Percentiles rank a stretch among this genome's conserved stretches.
Evolutionary conservation across 2,329 filamentous ascomycete species (phyloP).

Genomic region (Xylariaceae sp.): DNA sequence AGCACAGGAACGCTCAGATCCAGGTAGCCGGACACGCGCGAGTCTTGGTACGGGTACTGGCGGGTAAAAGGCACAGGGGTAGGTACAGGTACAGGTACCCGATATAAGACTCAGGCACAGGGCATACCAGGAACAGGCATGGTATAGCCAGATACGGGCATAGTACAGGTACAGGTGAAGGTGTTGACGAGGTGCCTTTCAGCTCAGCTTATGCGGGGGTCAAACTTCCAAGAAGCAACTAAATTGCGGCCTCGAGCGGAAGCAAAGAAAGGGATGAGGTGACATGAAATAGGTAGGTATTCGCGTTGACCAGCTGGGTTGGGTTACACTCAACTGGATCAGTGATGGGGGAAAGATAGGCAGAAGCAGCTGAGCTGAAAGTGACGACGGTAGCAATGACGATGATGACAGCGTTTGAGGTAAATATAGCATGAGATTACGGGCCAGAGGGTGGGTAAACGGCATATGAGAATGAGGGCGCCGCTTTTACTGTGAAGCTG

Average conservation of each 20-base stretch:
- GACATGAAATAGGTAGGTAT: constrained; percentile 8
- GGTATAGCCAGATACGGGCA: background rate
- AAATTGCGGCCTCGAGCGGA: constrained; percentile 14
- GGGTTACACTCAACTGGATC: constrained; percentile 16
- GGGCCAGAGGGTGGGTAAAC: background rate
- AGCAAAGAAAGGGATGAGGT: constrained; percentile 4
- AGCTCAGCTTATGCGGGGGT: constrained; percentile 21
- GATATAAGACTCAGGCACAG: background rate
- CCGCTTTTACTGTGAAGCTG: background rate
- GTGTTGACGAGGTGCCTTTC: background rate
- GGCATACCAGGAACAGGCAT: background rate
- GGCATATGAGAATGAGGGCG: background rate
- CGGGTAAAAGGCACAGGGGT: background rate
- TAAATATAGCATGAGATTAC: background rate
- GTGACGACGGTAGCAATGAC: background rate
- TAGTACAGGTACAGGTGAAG: background rate
- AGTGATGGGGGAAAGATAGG: background rate
- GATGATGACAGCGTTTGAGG: background rate
- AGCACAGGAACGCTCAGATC: background rate
- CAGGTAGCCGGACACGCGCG: no score
- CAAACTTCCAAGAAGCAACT: constrained; percentile 13
- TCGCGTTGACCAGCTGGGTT: background rate
- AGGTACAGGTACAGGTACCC: background rate
- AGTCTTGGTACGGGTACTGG: background rate
- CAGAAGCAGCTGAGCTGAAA: background rate